These are phyloP conservation scores for Blastobotrys buckinghamii DNA, from an alignment of 1,139 yeast species.

Conservation along the genomic window DNA sequence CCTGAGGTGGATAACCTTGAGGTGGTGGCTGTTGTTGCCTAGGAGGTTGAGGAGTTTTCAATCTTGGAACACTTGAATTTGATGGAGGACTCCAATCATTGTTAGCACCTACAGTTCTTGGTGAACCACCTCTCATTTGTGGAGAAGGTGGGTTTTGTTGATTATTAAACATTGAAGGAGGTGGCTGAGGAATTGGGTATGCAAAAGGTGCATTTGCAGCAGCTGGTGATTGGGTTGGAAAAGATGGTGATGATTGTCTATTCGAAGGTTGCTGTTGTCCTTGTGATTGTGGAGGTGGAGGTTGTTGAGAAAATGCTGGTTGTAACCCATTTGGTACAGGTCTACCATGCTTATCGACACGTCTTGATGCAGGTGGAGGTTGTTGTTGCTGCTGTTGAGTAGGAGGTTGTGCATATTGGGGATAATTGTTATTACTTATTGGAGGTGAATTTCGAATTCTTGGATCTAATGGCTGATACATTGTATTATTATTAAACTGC, in stretches of 20 bases:
- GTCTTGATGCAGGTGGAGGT: not conserved
- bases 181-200: slow-evolving; percentile 9
- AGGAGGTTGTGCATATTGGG: not conserved
- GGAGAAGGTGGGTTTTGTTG: not conserved
- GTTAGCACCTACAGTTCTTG: not conserved
- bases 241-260: not conserved
- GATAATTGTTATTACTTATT: not conserved
- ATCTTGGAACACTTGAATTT: slow-evolving; percentile 8
- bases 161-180: slow-evolving; percentile 12
- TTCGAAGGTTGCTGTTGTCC: slow-evolving; percentile 3
- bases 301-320: slow-evolving; percentile 5
- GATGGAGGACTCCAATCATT: slow-evolving; percentile 5
- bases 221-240: slow-evolving; percentile 1
- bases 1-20: too few relatives aligned
- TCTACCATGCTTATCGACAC: not conserved
- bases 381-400: not conserved
- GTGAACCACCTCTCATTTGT: not conserved
- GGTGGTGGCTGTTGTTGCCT: slow-evolving; percentile 10
- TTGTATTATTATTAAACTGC: too few relatives aligned
- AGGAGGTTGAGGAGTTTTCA: slow-evolving; percentile 12
- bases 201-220: not conserved
- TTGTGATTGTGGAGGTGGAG: too few relatives aligned
- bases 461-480: not conserved
- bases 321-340: slow-evolving; percentile 1
- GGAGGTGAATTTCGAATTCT: not conserved